phyloP scores from a whole-genome alignment of 2,329 filamentous ascomycete species.

The Chaetomiaceae sp. region DNA sequence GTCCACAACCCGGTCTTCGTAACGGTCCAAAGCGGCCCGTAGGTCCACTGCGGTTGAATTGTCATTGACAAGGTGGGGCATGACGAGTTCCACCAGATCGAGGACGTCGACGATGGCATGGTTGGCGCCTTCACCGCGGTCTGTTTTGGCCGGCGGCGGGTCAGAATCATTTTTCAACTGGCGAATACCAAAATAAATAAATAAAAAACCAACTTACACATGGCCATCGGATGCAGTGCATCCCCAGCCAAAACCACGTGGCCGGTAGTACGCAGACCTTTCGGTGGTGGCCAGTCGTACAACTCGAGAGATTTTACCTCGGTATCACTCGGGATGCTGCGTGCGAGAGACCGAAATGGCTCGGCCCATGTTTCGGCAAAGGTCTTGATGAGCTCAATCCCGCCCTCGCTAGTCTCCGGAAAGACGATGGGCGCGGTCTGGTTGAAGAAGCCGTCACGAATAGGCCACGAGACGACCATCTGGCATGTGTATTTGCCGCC shows the following conservation, averaged over 20 bases:
- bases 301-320: slow-evolving; percentile 44
- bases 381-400: slow-evolving; percentile 39
- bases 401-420: slow-evolving; percentile 38
- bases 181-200: neutral
- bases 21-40: slow-evolving; percentile 34
- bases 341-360: slow-evolving; percentile 43
- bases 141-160: no score
- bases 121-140: slow-evolving; percentile 55
- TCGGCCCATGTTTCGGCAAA: slow-evolving; percentile 46
- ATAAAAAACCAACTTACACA: slow-evolving; percentile 44
- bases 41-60: slow-evolving; percentile 16
- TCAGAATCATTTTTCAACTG: neutral
- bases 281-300: slow-evolving; percentile 45
- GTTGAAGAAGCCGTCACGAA: slow-evolving; percentile 34
- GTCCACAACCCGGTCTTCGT: slow-evolving; percentile 42
- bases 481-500: slow-evolving; percentile 42
- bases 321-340: slow-evolving; percentile 37
- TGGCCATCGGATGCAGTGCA: slow-evolving; percentile 54
- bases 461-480: slow-evolving; percentile 50
- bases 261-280: slow-evolving; percentile 35
- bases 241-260: slow-evolving; percentile 49
- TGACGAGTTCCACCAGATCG: slow-evolving; percentile 38
- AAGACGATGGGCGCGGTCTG: slow-evolving; percentile 34
- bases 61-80: slow-evolving; percentile 20
- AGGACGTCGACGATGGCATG: slow-evolving; percentile 51